Conservation (phyloP, 148 eudicot genomes). For the Diospyros kaki region DNA sequence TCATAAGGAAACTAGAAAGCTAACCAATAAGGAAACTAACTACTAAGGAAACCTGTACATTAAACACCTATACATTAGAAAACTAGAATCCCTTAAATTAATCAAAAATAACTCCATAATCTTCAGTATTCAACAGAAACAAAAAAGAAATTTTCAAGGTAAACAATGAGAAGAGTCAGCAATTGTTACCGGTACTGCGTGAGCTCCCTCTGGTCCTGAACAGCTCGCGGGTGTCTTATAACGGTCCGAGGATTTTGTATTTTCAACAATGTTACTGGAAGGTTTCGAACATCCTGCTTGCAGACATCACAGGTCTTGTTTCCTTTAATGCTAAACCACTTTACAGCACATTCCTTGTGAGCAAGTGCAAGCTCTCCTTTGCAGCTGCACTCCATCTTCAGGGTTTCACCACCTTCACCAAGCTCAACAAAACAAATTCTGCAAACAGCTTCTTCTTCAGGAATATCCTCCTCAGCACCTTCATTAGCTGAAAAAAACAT, state of each 20-base stretch:
- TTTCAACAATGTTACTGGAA: conserved; percentile 72
- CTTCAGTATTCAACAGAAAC: too few species aligned
- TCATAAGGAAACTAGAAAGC: too few species aligned
- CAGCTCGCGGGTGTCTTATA: conserved; percentile 23
- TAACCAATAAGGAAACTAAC: too few species aligned
- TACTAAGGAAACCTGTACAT: too few species aligned
- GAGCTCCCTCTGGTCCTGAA: conserved; percentile 31
- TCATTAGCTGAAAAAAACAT: conserved; percentile 25
- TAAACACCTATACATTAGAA: too few species aligned
- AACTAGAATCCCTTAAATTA: too few species aligned
- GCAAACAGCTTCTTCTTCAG: conserved; percentile 91
- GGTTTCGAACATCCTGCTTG: conserved; percentile 27
- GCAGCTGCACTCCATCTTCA: conserved; percentile 18
- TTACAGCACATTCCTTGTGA: conserved; percentile 75
- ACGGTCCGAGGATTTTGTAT: conserved; percentile 40
- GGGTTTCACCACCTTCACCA: conserved; percentile 73
- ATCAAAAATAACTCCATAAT: too few species aligned
- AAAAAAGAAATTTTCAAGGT: too few species aligned
- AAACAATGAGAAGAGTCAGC: not conserved
- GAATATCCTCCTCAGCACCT: conserved; percentile 63
- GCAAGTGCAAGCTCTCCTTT: conserved; percentile 93
- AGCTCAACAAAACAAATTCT: conserved; percentile 78
- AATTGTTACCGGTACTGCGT: conserved; percentile 37
- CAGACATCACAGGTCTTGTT: conserved; percentile 65
- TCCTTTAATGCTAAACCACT: conserved; percentile 43